Evolutionary conservation across 2,329 filamentous ascomycete genomes (phyloP).

Genomic region (Ophiocordyceps australis): DNA sequence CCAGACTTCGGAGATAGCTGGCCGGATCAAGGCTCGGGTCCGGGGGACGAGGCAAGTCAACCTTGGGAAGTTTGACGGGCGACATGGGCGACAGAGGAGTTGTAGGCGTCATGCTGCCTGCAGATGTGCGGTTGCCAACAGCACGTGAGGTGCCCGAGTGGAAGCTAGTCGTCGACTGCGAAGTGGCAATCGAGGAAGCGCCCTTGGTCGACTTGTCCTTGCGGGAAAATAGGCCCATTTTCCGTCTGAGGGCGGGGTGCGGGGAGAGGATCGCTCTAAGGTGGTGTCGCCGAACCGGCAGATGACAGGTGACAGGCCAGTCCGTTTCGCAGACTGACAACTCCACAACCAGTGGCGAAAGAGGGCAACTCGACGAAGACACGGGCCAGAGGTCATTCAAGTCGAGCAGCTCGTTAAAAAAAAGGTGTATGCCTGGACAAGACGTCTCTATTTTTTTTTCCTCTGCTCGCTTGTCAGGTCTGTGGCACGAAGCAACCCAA

Average conservation of each 20-base stretch:
- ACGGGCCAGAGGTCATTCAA: no score
- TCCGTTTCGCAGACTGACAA: no score
- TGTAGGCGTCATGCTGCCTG: slow-evolving; percentile 24
- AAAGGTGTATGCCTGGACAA: no score
- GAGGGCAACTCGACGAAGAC: no score
- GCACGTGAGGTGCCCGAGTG: slow-evolving; percentile 30
- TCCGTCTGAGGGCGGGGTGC: slow-evolving; percentile 6
- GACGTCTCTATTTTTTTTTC: no score
- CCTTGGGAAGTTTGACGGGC: slow-evolving; percentile 43
- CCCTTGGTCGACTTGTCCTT: slow-evolving; percentile 30
- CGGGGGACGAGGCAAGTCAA: slow-evolving; percentile 67
- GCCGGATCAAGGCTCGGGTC: slow-evolving; percentile 79
- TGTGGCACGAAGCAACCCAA: no score
- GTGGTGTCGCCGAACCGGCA: no score
- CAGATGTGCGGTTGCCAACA: slow-evolving; percentile 30
- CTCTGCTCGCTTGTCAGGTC: no score
- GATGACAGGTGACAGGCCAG: slow-evolving; percentile 2
- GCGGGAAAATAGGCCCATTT: slow-evolving; percentile 38
- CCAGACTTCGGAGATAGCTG: slow-evolving; percentile 78
- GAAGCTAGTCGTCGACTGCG: slow-evolving; percentile 30
- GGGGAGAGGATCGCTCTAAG: slow-evolving; percentile 5
- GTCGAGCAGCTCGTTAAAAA: no score
- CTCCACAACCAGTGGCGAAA: no score
- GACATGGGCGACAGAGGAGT: slow-evolving; percentile 34
- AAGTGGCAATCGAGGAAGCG: slow-evolving; percentile 21